phyloP scores from a whole-genome alignment of 2,329 filamentous ascomycete species.

The Arthrobotrys iridis region DNA sequence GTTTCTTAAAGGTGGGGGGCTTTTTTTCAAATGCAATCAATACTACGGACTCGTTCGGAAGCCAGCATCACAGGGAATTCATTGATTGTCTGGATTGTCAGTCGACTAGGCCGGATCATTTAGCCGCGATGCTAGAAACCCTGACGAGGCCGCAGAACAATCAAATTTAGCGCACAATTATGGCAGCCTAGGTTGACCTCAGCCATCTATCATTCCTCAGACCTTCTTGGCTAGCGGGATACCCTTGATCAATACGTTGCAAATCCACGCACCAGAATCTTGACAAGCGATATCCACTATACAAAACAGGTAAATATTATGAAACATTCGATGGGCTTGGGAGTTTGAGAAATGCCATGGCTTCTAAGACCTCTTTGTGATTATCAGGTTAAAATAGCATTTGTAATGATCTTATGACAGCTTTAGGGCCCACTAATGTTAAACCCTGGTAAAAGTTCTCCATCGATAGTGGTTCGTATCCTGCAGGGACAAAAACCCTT shows the following conservation, averaged over 20 bases:
- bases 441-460: neutral
- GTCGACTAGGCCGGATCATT: neutral
- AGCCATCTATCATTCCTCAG: neutral
- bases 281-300: neutral
- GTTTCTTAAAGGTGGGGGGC: too few species aligned
- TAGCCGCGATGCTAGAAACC: slow-evolving; percentile 6
- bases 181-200: neutral
- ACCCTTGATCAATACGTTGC: neutral
- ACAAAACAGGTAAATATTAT: neutral
- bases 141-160: neutral
- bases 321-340: neutral
- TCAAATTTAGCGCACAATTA: neutral
- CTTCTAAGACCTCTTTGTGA: neutral
- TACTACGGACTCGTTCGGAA: neutral
- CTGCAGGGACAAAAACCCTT: neutral
- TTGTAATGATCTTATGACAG: slow-evolving; percentile 1
- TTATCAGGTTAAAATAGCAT: neutral
- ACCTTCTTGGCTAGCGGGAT: neutral
- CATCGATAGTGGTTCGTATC: neutral
- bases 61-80: too few species aligned
- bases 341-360: neutral
- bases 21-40: too few species aligned
- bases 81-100: neutral
- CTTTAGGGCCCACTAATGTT: neutral
- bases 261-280: neutral